These are phyloP conservation scores for Vitis rotundifolia DNA, from an alignment of 164 flowering plant genomes.

Conservation along the genomic window DNA sequence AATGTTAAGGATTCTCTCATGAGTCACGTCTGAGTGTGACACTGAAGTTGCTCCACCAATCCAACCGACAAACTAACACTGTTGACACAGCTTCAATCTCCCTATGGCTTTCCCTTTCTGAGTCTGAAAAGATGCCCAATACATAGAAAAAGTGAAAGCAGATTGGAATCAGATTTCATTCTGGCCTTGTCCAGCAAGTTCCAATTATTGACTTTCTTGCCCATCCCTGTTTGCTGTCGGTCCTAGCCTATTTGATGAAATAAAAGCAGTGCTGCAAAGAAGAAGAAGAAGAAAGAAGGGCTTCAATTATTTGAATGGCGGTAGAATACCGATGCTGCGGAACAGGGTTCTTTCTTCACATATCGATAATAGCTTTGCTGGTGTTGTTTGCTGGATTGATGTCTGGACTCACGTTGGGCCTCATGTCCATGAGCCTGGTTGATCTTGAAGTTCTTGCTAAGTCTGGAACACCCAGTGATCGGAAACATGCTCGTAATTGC, in stretches of 20 bases:
- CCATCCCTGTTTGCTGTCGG: too few relatives aligned
- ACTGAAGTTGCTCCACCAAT: too few relatives aligned
- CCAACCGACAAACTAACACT: too few relatives aligned
- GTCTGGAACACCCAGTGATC: constrained; percentile 83
- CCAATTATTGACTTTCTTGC: too few relatives aligned
- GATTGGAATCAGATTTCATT: constrained; percentile 14
- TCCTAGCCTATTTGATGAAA: too few relatives aligned
- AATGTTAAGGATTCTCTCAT: too few relatives aligned
- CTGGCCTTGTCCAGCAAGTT: not conserved
- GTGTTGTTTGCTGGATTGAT: constrained; percentile 87
- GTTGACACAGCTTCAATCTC: too few relatives aligned
- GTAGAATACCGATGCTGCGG: constrained; percentile 67
- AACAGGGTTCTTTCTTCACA: constrained; percentile 47
- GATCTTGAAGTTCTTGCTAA: constrained; percentile 92
- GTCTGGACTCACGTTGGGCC: constrained; percentile 94
- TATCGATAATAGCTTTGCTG: constrained; percentile 38
- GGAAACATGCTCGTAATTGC: constrained; percentile 62
- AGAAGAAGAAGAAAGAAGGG: not conserved
- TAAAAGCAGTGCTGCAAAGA: not conserved
- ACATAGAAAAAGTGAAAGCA: not conserved
- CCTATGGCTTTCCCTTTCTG: too few relatives aligned
- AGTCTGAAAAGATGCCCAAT: too few relatives aligned
- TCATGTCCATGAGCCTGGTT: constrained; percentile 91
- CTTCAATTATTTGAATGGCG: constrained; percentile 31
- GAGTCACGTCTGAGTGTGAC: too few relatives aligned